phyloP scores from a whole-genome alignment of 2,329 filamentous ascomycete genomes.

The Lachnellula hyalina region DNA sequence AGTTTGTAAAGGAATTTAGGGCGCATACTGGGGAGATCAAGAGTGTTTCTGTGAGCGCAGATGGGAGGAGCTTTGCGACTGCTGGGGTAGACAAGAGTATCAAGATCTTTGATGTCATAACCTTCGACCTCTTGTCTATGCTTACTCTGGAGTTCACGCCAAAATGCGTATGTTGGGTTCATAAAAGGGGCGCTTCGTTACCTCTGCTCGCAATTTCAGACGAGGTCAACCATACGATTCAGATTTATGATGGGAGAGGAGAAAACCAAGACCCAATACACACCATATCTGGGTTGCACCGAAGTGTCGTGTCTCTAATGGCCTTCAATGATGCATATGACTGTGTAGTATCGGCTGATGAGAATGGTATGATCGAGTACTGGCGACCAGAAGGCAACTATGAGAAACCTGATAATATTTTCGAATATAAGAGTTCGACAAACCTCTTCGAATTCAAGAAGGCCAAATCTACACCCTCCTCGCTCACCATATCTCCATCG shows the following conservation, averaged over 20 bases:
- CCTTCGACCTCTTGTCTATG: slow-evolving; percentile 82
- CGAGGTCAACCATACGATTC: slow-evolving; percentile 64
- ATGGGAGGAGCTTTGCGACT: slow-evolving; percentile 91
- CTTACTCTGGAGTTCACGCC: slow-evolving; percentile 71
- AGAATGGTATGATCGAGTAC: slow-evolving; percentile 93
- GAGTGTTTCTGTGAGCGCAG: slow-evolving; percentile 77
- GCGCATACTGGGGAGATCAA: slow-evolving; percentile 83
- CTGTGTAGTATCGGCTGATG: slow-evolving; percentile 86
- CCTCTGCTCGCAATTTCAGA: slow-evolving; percentile 82
- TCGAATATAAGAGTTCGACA: slow-evolving; percentile 87
- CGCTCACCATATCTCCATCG: slow-evolving; percentile 78
- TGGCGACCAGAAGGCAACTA: slow-evolving; percentile 78
- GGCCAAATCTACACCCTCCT: slow-evolving; percentile 76
- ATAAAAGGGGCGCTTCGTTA: slow-evolving; percentile 78
- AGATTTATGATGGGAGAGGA: slow-evolving; percentile 84
- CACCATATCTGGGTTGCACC: slow-evolving; percentile 73
- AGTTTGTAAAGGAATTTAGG: slow-evolving; percentile 97
- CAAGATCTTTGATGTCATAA: slow-evolving; percentile 78
- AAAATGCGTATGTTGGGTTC: slow-evolving; percentile 85
- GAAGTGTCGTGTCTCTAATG: slow-evolving; percentile 76
- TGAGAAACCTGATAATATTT: slow-evolving; percentile 89
- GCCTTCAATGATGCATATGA: slow-evolving; percentile 84
- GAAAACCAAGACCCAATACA: slow-evolving; percentile 73
- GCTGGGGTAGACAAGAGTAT: slow-evolving; percentile 72
- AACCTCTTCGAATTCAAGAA: slow-evolving; percentile 98